phyloP scores from a whole-genome alignment of 208 protist genomes.

The Willaertia magna region DNA sequence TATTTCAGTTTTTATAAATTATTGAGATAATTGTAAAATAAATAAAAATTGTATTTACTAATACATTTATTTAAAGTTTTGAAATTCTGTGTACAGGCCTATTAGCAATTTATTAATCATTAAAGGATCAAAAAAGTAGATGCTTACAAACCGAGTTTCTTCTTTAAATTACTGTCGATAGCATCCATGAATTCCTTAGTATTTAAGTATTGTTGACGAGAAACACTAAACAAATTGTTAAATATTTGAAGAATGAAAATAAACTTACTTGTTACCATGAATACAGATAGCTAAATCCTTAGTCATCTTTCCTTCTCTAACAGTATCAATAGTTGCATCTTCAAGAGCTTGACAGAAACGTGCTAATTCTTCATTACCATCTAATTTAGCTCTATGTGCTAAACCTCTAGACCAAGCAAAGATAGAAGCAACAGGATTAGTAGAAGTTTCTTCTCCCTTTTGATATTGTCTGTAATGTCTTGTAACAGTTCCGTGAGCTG shows the following conservation, averaged over 20 bases:
- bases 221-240: background rate
- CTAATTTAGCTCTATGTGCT: conserved; percentile 80
- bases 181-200: conserved; percentile 43
- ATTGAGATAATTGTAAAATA: no score
- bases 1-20: no score
- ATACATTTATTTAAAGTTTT: no score
- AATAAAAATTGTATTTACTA: no score
- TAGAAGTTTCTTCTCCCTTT: conserved; percentile 84
- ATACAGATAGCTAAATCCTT: conserved; percentile 92
- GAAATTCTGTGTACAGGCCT: no score
- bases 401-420: conserved; percentile 92
- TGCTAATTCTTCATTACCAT: conserved; percentile 71
- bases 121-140: no score
- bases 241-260: background rate
- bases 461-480: conserved; percentile 90
- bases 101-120: no score
- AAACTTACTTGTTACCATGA: conserved; percentile 43
- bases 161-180: conserved; percentile 28
- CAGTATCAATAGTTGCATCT: conserved; percentile 63
- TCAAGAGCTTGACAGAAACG: conserved; percentile 72
- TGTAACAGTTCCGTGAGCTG: conserved; percentile 92
- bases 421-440: conserved; percentile 93
- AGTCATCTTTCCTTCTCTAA: conserved; percentile 88
- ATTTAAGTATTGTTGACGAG: conserved; percentile 33
- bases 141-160: conserved; percentile 15